Evolutionary conservation across 495 filamentous ascomycete species (phyloP), one percentile per base, ranked within the genome.

Genomic region (Trichoderma virens): DNA sequence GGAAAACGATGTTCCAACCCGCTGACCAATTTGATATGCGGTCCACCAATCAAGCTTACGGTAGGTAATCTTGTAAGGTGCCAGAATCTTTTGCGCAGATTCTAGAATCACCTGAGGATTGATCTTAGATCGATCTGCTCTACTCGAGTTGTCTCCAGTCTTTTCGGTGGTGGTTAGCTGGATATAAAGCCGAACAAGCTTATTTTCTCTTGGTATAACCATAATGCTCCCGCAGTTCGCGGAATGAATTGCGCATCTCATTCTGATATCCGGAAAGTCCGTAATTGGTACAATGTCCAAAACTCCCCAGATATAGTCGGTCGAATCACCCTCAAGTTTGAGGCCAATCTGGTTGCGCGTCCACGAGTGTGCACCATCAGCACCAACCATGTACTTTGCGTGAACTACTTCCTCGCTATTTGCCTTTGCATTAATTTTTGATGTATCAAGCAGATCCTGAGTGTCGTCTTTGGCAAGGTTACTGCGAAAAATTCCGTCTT

Each of bases 381-480:
- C 59, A 28, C 59, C 59, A 8, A 61, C 13, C 5, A 61, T 5
- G 18, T 61, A 61, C 30, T 61, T 61, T 9, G 56, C 56, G 56
- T 60, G 56, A n/a, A 30, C 25, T 5, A 28, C 20, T 34, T 60
- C 56, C 56, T 60, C 20, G 20, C 13, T 60, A 60, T 60, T 30
- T 11, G 56, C 25, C 14, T 25, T 27, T 18, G 9, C 20, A 18
- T 27, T 7, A 14, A 60, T 11, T 38, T 66, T 65, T 65, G 70
- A 68, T 38, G 65, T 65, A 61, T 70, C 71, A 13, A 80, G 70
- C 18, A 86, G 68, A n/a, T 86, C 84, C 13, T 82, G 76, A 1
- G 81, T 82, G 51, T 85, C 83, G 66, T 86, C 85, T 18, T 72
- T 65, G 3, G 74, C 68, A 13, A 89, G 66, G 60, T 81, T 80